These are phyloP conservation scores for Cyberlindnera mycetangii DNA, from an alignment of 805 yeast species.

Conservation along the genomic window DNA sequence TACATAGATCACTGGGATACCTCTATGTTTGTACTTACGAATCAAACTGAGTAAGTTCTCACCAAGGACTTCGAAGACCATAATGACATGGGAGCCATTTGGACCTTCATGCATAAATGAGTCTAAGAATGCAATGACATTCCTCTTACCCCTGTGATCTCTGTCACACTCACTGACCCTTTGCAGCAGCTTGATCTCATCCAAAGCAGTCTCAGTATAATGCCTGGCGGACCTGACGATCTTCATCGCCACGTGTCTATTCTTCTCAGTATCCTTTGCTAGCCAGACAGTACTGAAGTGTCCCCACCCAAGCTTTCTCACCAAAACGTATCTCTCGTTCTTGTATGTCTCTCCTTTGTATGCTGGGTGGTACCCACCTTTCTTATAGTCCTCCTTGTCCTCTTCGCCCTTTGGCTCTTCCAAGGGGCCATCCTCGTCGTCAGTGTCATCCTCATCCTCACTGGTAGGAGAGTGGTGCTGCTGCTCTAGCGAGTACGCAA, in stretches of 20 bases:
- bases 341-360: conserved; percentile 82
- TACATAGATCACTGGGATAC: conserved; percentile 73
- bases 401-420: conserved; percentile 70
- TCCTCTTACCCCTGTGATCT: conserved; percentile 76
- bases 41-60: conserved; percentile 87
- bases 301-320: conserved; percentile 97
- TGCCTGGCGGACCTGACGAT: conserved; percentile 88
- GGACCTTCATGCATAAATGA: conserved; percentile 84
- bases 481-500: background rate
- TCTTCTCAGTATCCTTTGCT: conserved; percentile 59
- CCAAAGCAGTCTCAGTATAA: conserved; percentile 91
- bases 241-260: conserved; percentile 87
- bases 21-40: conserved; percentile 70
- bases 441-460: conserved; percentile 15
- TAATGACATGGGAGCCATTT: conserved; percentile 89
- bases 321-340: conserved; percentile 69
- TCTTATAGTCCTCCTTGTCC: conserved; percentile 75
- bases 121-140: conserved; percentile 78
- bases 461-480: background rate
- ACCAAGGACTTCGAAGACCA: conserved; percentile 97
- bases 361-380: conserved; percentile 97
- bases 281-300: conserved; percentile 96
- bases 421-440: conserved; percentile 27
- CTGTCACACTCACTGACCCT: conserved; percentile 60
- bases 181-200: conserved; percentile 80